These are phyloP conservation scores for Eragrostis tef DNA, from an alignment of 202 grass and related monocot species.

Conservation along the genomic window DNA sequence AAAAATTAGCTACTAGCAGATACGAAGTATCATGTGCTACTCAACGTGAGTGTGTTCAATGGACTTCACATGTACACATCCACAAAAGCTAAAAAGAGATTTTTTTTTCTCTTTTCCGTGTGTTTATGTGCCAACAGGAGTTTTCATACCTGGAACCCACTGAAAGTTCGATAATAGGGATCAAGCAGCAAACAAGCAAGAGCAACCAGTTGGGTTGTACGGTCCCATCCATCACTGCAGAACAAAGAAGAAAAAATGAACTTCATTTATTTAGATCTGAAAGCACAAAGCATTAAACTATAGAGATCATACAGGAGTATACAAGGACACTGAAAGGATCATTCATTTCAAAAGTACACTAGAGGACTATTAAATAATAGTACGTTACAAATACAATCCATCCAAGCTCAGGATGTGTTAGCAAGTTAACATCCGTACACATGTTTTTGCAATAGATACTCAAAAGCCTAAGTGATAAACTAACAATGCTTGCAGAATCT, in stretches of 20 bases:
- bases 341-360: slow-evolving; percentile 5
- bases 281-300: slow-evolving; percentile 27
- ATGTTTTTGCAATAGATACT: not conserved
- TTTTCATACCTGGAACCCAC: slow-evolving; percentile 83
- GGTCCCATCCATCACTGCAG: slow-evolving; percentile 97
- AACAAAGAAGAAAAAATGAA: slow-evolving; percentile 14
- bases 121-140: not conserved
- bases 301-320: slow-evolving; percentile 18
- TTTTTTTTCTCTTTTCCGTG: not conserved
- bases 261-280: slow-evolving; percentile 6
- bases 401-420: not conserved
- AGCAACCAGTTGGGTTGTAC: slow-evolving; percentile 90
- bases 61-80: slow-evolving; percentile 20
- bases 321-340: slow-evolving; percentile 23
- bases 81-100: not conserved
- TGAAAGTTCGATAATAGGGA: slow-evolving; percentile 91
- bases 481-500: slow-evolving; percentile 25
- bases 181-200: slow-evolving; percentile 91
- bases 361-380: not conserved
- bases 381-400: not conserved
- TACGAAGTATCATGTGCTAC: not conserved
- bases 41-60: slow-evolving; percentile 14
- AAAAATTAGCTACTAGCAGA: slow-evolving; percentile 21
- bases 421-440: not conserved
- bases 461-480: not conserved